Conservation (phyloP, 2,329 filamentous ascomycete species). For the Colletotrichum tamarilloi region DNA sequence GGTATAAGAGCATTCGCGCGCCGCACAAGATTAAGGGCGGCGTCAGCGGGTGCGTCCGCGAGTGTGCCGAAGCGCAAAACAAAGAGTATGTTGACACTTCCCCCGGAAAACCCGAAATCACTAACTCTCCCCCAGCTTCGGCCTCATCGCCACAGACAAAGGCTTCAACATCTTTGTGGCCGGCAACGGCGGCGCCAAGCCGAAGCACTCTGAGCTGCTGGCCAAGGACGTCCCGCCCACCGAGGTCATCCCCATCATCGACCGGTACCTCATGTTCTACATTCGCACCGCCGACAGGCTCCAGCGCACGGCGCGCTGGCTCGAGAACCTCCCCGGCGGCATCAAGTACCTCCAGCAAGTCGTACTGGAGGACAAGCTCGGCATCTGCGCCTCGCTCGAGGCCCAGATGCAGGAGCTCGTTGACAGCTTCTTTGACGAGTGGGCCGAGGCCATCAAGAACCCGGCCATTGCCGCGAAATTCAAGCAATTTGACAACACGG, state of each 20-base stretch:
- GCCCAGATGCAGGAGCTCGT: slow-evolving; percentile 89
- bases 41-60: slow-evolving; percentile 90
- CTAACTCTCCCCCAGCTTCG: slow-evolving; percentile 74
- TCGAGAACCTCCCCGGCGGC: slow-evolving; percentile 85
- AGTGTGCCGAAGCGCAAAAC: slow-evolving; percentile 92
- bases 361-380: slow-evolving; percentile 85
- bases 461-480: slow-evolving; percentile 77
- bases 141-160: slow-evolving; percentile 90
- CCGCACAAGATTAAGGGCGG: slow-evolving; percentile 94
- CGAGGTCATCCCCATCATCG: slow-evolving; percentile 84
- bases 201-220: slow-evolving; percentile 82
- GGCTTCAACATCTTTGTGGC: slow-evolving; percentile 94
- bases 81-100: too few relatives aligned
- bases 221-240: slow-evolving; percentile 87
- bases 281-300: slow-evolving; percentile 92
- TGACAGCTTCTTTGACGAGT: slow-evolving; percentile 88
- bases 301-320: slow-evolving; percentile 88
- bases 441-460: slow-evolving; percentile 82
- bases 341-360: slow-evolving; percentile 86
- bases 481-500: slow-evolving; percentile 85
- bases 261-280: slow-evolving; percentile 93
- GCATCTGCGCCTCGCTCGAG: slow-evolving; percentile 86
- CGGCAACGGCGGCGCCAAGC: slow-evolving; percentile 89
- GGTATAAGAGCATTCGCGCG: slow-evolving; percentile 90
- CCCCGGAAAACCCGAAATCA: too few relatives aligned